Evolutionary conservation across 108 stramenopile genomes (phyloP).

Genomic region (Fistulifera solaris): DNA sequence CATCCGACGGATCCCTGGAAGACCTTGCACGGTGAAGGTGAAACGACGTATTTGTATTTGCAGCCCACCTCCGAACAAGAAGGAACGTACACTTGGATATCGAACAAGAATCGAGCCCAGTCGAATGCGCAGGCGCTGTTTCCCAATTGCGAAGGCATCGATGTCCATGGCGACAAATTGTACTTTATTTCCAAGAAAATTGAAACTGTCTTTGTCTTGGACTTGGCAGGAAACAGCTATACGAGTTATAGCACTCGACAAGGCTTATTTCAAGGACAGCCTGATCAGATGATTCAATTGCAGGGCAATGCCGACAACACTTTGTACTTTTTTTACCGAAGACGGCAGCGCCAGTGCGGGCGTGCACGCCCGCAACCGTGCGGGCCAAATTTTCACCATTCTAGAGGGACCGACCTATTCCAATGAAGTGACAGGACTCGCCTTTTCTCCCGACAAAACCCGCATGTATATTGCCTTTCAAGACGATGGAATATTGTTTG

Average conservation of each 20-base stretch:
- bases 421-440: conserved; percentile 44
- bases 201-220: conserved; percentile 24
- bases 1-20: conserved; percentile 18
- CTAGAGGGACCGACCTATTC: conserved; percentile 20
- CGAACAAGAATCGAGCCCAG: conserved; percentile 1
- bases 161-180: conserved; percentile 13
- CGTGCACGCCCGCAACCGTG: conserved; percentile 26
- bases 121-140: conserved; percentile 13
- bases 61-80: neutral
- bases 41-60: neutral
- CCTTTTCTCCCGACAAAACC: conserved; percentile 45
- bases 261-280: conserved; percentile 21
- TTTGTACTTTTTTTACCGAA: conserved; percentile 43
- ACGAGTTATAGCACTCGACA: conserved; percentile 5
- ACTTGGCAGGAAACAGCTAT: conserved; percentile 21
- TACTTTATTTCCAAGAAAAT: conserved; percentile 23
- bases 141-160: conserved; percentile 32
- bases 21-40: conserved; percentile 9
- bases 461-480: conserved; percentile 53
- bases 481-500: conserved; percentile 27
- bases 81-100: conserved; percentile 12
- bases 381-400: conserved; percentile 26
- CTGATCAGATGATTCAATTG: conserved; percentile 20
- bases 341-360: conserved; percentile 32
- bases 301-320: neutral